A percentile compares a stretch with the other conserved stretches of the same genome.
phyloP scores from a whole-genome alignment of 106 monocot species.

The Dioscorea zingiberensis region DNA sequence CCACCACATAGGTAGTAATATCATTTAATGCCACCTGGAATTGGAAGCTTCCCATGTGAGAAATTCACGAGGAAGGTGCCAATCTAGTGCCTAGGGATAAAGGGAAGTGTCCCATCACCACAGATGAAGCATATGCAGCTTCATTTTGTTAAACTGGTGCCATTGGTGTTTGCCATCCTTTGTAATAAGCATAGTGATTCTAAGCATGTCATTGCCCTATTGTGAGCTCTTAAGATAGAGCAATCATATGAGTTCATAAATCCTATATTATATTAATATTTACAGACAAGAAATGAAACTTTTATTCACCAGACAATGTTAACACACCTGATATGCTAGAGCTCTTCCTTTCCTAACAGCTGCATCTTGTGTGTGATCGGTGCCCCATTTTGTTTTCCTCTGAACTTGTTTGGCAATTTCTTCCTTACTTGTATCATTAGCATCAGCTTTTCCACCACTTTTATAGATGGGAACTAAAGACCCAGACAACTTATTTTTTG shows the following conservation, averaged over 20 bases:
- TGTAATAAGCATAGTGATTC: not conserved
- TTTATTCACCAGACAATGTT: no score
- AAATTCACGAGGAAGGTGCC: slow-evolving; percentile 30
- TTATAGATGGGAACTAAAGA: slow-evolving; percentile 70
- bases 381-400: slow-evolving; percentile 90
- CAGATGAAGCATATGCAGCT: slow-evolving; percentile 4
- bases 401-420: slow-evolving; percentile 50
- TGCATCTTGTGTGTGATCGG: slow-evolving; percentile 74
- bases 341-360: slow-evolving; percentile 72
- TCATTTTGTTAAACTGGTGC: slow-evolving; percentile 3
- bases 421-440: slow-evolving; percentile 38
- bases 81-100: slow-evolving; percentile 9
- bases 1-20: slow-evolving; percentile 76
- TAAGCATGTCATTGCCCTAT: no score
- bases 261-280: no score
- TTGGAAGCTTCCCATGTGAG: slow-evolving; percentile 70
- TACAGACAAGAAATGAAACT: no score
- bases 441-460: slow-evolving; percentile 48
- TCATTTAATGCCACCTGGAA: slow-evolving; percentile 92
- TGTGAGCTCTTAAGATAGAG: no score
- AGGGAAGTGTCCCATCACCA: slow-evolving; percentile 13
- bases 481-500: slow-evolving; percentile 91
- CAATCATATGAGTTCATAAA: no score
- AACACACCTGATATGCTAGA: slow-evolving; percentile 84
- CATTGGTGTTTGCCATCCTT: no score